Conservation (phyloP, 2,329 filamentous ascomycete species). For the Claviceps sp. region DNA sequence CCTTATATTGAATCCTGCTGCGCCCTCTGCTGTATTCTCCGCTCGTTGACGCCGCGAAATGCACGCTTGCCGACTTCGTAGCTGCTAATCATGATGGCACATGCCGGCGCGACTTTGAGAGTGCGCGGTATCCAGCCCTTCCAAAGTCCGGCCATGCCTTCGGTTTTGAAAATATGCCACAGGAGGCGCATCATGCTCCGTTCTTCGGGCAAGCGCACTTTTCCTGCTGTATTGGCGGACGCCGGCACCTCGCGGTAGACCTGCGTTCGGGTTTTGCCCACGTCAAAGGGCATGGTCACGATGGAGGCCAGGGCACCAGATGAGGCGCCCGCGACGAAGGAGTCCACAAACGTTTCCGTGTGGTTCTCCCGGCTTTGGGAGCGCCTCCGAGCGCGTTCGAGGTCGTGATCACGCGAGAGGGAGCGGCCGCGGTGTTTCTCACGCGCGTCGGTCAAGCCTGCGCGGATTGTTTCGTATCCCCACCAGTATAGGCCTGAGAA, state of each 20-base stretch:
- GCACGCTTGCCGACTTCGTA: conserved; percentile 93
- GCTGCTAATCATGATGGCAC: conserved; percentile 97
- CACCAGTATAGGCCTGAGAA: conserved; percentile 98
- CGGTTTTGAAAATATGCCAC: conserved; percentile 80
- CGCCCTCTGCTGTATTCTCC: conserved; percentile 8
- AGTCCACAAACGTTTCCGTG: conserved; percentile 69
- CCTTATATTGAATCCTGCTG: background rate
- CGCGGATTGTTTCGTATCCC: conserved; percentile 81
- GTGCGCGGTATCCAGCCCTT: conserved; percentile 84
- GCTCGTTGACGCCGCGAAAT: conserved; percentile 61
- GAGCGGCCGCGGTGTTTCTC: conserved; percentile 33
- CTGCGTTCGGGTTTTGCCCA: conserved; percentile 91
- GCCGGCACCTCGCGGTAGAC: conserved; percentile 48
- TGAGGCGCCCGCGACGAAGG: conserved; percentile 71
- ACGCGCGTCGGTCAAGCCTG: conserved; percentile 55
- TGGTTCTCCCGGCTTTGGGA: conserved; percentile 58
- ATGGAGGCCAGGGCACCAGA: conserved; percentile 80
- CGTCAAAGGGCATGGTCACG: conserved; percentile 89
- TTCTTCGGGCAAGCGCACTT: conserved; percentile 50
- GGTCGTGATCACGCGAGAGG: conserved; percentile 21
- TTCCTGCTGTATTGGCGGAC: conserved; percentile 17
- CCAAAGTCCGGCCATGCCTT: conserved; percentile 73
- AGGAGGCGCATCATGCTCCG: conserved; percentile 68
- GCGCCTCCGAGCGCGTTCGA: conserved; percentile 32
- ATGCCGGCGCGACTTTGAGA: conserved; percentile 88